These are phyloP conservation scores for Xerocomus cyaneibrunnescens DNA, from an alignment of 1,284 basidiomycete genomes.

Conservation along the genomic window DNA sequence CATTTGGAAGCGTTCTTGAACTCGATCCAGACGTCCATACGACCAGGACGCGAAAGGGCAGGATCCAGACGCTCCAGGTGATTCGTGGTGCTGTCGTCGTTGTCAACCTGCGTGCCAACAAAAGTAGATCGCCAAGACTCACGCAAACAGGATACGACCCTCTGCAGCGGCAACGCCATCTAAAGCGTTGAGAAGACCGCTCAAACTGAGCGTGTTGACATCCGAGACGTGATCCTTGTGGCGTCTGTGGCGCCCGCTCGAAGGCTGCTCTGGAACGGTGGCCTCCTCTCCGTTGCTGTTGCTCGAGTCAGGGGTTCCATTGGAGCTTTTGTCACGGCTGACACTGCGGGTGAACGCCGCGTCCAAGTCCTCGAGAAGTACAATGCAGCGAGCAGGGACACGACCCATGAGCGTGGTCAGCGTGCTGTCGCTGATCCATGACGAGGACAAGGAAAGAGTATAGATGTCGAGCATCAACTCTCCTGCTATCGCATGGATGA, in stretches of 20 bases:
- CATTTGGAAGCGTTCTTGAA: conserved; percentile 81
- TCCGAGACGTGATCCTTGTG: conserved; percentile 67
- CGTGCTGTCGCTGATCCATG: conserved; percentile 76
- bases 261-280: conserved; percentile 34
- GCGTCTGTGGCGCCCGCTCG: conserved; percentile 43
- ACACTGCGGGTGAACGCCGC: conserved; percentile 78
- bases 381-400: conserved; percentile 78
- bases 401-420: conserved; percentile 78
- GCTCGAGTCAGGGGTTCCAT: conserved; percentile 43
- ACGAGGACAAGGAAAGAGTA: conserved; percentile 71
- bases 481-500: conserved; percentile 83
- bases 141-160: conserved; percentile 82
- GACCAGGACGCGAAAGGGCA: conserved; percentile 80
- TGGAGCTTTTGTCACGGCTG: conserved; percentile 53
- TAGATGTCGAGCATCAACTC: conserved; percentile 81
- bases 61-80: conserved; percentile 82
- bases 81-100: conserved; percentile 63
- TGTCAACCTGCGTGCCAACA: not conserved
- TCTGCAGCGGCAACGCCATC: conserved; percentile 87
- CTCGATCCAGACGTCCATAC: conserved; percentile 88
- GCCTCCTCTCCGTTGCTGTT: conserved; percentile 40
- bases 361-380: conserved; percentile 82
- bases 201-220: conserved; percentile 75
- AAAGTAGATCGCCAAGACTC: conserved; percentile 32
- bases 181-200: conserved; percentile 78